Conservation (phyloP, 75 land plant genomes). For the Larix kaempferi region DNA sequence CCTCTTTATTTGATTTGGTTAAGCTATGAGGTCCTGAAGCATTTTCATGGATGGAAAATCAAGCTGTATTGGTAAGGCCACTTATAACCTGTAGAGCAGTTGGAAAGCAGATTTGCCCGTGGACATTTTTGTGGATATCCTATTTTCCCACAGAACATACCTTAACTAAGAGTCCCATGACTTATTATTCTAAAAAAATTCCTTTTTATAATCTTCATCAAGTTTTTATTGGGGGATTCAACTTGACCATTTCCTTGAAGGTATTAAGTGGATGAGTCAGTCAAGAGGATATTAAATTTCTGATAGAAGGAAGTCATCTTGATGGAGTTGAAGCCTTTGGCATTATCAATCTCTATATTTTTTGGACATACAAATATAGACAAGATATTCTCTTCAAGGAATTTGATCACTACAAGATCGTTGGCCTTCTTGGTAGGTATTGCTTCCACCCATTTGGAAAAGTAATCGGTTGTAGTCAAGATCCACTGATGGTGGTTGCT, state of each 20-base stretch:
- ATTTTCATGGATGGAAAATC: too few species aligned
- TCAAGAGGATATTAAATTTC: neutral
- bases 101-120: too few species aligned
- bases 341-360: neutral
- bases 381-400: slow-evolving; percentile 8
- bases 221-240: neutral
- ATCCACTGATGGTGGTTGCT: neutral
- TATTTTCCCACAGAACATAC: too few species aligned
- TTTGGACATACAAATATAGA: neutral
- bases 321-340: neutral
- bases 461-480: slow-evolving; percentile 13
- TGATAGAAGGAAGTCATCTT: neutral
- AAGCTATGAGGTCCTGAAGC: too few species aligned
- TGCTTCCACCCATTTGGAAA: slow-evolving; percentile 20
- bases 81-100: too few species aligned
- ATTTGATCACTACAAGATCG: neutral
- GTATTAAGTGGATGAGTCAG: neutral
- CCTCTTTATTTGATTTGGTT: too few species aligned
- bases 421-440: neutral
- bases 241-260: neutral
- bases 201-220: neutral
- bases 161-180: too few species aligned
- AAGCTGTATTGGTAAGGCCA: too few species aligned
- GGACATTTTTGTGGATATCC: too few species aligned
- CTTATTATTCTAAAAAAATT: neutral